phyloP scores from a whole-genome alignment of 179 eudicot genomes.

The Amaranthus tricolor region DNA sequence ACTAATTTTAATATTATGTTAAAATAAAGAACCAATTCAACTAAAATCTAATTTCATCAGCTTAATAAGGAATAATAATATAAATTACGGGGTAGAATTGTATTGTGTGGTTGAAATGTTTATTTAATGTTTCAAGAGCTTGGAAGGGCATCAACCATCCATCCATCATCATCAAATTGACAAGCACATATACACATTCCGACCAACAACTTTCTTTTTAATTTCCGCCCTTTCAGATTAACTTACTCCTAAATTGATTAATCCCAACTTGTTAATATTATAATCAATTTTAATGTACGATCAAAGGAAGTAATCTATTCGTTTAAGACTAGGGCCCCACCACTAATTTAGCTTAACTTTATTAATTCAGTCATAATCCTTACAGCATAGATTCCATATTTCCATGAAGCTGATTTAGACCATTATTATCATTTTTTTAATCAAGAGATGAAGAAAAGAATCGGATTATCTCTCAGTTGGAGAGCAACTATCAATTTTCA shows the following conservation, averaged over 20 bases:
- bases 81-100: not conserved
- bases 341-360: constrained; percentile 3
- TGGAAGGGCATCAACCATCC: constrained; percentile 8
- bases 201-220: constrained; percentile 20
- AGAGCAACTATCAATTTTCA: too few species aligned
- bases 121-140: constrained; percentile 2
- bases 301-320: constrained; percentile 24
- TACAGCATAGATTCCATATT: constrained; percentile 27
- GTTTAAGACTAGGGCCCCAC: constrained; percentile 15
- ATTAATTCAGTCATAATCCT: constrained; percentile 17
- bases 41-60: too few species aligned
- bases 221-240: constrained; percentile 7
- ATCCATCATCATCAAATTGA: constrained; percentile 20
- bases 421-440: constrained; percentile 18
- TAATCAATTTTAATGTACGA: constrained; percentile 7
- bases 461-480: too few species aligned
- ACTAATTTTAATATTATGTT: too few species aligned
- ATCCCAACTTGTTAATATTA: constrained; percentile 22
- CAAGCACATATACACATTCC: constrained; percentile 16
- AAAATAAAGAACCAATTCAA: too few species aligned
- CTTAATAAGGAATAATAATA: too few species aligned
- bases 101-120: not conserved
- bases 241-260: not conserved
- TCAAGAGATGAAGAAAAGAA: constrained; percentile 2
- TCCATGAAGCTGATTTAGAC: constrained; percentile 22